phyloP scores from a whole-genome alignment of 2,329 filamentous ascomycete species.

The Trichoderma atrobrunneum region DNA sequence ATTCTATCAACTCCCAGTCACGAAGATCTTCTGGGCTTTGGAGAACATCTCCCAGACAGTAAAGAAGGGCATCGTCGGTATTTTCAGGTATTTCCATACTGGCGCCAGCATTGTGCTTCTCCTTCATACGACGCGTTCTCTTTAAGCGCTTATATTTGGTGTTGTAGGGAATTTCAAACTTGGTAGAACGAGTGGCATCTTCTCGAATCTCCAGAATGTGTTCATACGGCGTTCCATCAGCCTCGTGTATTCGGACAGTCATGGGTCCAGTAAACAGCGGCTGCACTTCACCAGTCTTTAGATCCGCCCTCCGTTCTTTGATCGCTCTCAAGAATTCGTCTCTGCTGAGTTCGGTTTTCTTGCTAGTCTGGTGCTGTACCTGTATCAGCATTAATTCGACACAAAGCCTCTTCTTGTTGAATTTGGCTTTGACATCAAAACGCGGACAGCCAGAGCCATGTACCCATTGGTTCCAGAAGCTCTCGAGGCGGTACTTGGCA shows the following conservation, averaged over 20 bases:
- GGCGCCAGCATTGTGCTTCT: slow-evolving; percentile 58
- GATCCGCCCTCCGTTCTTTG: slow-evolving; percentile 70
- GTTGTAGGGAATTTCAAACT: slow-evolving; percentile 95
- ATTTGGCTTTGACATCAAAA: slow-evolving; percentile 81
- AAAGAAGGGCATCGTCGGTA: slow-evolving; percentile 79
- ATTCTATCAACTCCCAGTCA: slow-evolving; percentile 84
- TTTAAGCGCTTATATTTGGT: slow-evolving; percentile 99
- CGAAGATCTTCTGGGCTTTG: slow-evolving; percentile 76
- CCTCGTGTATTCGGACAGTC: slow-evolving; percentile 97
- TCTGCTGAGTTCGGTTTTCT: slow-evolving; percentile 57
- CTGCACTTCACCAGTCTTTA: slow-evolving; percentile 68
- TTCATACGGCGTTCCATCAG: slow-evolving; percentile 95
- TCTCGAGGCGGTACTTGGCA: slow-evolving; percentile 79
- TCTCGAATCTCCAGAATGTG: slow-evolving; percentile 96
- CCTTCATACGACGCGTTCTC: slow-evolving; percentile 77
- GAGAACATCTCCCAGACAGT: slow-evolving; percentile 88
- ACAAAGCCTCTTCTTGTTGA: slow-evolving; percentile 96
- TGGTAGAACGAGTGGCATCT: slow-evolving; percentile 67
- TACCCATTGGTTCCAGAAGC: slow-evolving; percentile 94
- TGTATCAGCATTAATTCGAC: slow-evolving; percentile 90
- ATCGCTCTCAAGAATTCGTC: slow-evolving; percentile 79
- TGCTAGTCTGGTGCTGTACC: slow-evolving; percentile 52
- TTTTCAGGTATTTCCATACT: slow-evolving; percentile 60
- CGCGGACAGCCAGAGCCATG: slow-evolving; percentile 82
- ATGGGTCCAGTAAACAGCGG: slow-evolving; percentile 92